Percentiles rank a stretch among this genome's conserved stretches.
These are phyloP conservation scores for Heteromeles arbutifolia DNA, from an alignment of 306 rosid species.

Conservation along the genomic window DNA sequence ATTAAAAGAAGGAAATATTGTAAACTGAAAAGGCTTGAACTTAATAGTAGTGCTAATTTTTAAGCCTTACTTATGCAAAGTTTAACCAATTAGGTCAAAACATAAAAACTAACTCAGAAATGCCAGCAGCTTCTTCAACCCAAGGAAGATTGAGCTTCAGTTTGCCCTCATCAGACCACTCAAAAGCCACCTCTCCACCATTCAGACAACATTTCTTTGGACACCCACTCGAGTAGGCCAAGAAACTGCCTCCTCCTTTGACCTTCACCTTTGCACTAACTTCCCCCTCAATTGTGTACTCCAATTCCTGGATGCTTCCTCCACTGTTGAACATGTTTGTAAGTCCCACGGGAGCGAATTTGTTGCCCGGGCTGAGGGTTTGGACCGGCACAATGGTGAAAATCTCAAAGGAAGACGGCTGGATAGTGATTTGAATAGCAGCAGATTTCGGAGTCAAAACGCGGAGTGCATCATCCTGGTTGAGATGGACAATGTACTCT, in stretches of 20 bases:
- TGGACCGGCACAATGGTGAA: slow-evolving; percentile 51
- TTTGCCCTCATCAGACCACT: slow-evolving; percentile 46
- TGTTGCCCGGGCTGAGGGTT: slow-evolving; percentile 27
- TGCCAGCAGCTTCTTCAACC: slow-evolving; percentile 51
- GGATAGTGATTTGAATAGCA: slow-evolving; percentile 37
- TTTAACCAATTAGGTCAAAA: slow-evolving; percentile 18
- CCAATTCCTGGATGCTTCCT: slow-evolving; percentile 53
- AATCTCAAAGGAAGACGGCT: slow-evolving; percentile 62
- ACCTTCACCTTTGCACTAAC: slow-evolving; percentile 35
- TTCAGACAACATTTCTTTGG: slow-evolving; percentile 50
- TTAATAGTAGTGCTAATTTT: too few species aligned
- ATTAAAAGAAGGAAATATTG: too few species aligned
- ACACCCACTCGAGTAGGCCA: slow-evolving; percentile 54
- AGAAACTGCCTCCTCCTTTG: slow-evolving; percentile 69
- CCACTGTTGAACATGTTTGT: slow-evolving; percentile 63
- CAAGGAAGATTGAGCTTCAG: slow-evolving; percentile 44
- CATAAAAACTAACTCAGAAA: slow-evolving; percentile 42
- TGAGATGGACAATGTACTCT: slow-evolving; percentile 51
- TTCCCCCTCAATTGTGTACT: slow-evolving; percentile 24
- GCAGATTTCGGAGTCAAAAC: slow-evolving; percentile 39
- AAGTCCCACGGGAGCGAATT: slow-evolving; percentile 74
- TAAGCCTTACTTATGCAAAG: too few species aligned
- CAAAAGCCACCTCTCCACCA: slow-evolving; percentile 44
- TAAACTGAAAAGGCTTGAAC: too few species aligned
- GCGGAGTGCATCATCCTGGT: slow-evolving; percentile 36